Percentiles rank a stretch among this genome's conserved stretches.
Conservation (phyloP, 441 rosid species). For the Bocquillonia castaneifolia region DNA sequence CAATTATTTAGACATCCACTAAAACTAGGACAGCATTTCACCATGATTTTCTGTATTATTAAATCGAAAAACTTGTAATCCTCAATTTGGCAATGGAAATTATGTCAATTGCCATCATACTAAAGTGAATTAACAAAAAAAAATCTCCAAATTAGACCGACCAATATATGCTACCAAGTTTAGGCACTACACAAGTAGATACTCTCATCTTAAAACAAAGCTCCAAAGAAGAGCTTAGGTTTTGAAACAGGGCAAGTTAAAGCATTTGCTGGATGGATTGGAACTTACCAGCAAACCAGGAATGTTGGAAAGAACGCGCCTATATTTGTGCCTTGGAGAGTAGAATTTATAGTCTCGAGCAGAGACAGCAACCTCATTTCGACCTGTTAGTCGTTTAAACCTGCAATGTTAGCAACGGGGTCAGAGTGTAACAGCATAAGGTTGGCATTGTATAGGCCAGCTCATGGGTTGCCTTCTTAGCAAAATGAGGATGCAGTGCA, state of each 20-base stretch:
- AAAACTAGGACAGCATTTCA: not conserved
- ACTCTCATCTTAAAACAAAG: conserved; percentile 2
- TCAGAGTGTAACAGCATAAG: conserved; percentile 16
- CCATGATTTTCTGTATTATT: not conserved
- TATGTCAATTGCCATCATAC: not conserved
- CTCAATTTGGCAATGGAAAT: not conserved
- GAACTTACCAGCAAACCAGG: conserved; percentile 60
- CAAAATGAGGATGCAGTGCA: not conserved
- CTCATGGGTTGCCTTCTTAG: too few species aligned
- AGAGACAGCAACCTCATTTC: conserved; percentile 68
- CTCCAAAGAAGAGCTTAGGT: conserved; percentile 8
- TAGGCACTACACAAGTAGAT: not conserved
- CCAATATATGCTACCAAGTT: not conserved
- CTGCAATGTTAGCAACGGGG: conserved; percentile 37
- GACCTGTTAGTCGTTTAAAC: conserved; percentile 82
- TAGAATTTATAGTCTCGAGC: conserved; percentile 79
- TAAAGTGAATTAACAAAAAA: not conserved
- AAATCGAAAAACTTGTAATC: not conserved
- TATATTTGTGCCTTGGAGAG: conserved; percentile 82
- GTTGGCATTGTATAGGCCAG: not conserved
- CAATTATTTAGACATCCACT: not conserved
- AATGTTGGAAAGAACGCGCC: conserved; percentile 51
- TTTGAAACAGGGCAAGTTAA: not conserved
- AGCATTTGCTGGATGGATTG: conserved; percentile 30
- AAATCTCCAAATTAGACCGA: not conserved